Evolutionary conservation across 805 yeast species (phyloP).

Genomic region (Tetrapisispora pingtungensis): DNA sequence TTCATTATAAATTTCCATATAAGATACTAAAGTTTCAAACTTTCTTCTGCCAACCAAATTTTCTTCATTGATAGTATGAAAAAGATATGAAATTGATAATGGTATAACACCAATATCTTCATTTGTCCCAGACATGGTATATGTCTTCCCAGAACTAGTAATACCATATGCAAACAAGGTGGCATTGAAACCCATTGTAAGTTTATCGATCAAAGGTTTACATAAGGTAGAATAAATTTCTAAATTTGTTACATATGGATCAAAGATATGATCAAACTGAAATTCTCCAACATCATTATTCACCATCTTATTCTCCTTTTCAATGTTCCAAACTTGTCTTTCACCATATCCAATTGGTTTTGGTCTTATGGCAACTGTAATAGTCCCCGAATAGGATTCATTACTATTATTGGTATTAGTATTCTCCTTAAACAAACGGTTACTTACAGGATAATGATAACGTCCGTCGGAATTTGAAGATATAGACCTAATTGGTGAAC

Average conservation of each 20-base stretch:
- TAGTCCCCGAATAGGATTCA: constrained; percentile 49
- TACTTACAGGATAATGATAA: not conserved
- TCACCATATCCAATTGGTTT: constrained; percentile 38
- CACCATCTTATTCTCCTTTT: constrained; percentile 33
- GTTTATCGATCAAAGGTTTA: constrained; percentile 41
- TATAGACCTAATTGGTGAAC: constrained; percentile 3
- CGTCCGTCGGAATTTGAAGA: constrained; percentile 2
- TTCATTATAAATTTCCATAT: constrained; percentile 82
- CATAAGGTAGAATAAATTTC: constrained; percentile 54
- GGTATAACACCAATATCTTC: constrained; percentile 63
- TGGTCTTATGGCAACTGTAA: constrained; percentile 71
- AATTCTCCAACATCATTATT: constrained; percentile 55
- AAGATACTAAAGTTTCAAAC: constrained; percentile 51
- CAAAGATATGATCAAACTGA: constrained; percentile 70
- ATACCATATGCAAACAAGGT: constrained; percentile 91
- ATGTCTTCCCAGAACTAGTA: constrained; percentile 91
- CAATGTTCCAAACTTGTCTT: constrained; percentile 26
- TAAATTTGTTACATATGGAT: constrained; percentile 41
- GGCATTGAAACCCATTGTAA: constrained; percentile 69
- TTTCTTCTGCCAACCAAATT: constrained; percentile 20
- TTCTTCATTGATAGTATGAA: constrained; percentile 33
- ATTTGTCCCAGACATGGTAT: constrained; percentile 68
- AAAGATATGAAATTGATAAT: constrained; percentile 44
- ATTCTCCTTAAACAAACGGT: not conserved
- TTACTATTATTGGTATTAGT: constrained; percentile 7